These are phyloP conservation scores for Geotrichum cucujoidarum DNA, from an alignment of 1,139 yeast genomes.

Conservation along the genomic window DNA sequence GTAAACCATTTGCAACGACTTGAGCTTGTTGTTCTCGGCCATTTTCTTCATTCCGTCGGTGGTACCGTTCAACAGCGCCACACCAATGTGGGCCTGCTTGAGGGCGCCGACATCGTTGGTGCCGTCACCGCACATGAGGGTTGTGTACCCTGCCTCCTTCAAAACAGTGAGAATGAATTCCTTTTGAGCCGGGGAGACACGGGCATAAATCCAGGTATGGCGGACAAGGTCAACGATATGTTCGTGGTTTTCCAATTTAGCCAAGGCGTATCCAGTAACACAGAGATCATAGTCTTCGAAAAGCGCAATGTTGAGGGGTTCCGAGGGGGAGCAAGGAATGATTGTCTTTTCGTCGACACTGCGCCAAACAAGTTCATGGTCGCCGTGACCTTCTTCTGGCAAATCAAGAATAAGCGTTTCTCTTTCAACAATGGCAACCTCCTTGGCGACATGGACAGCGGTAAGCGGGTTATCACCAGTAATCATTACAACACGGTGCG, in stretches of 20 bases:
- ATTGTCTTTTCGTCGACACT: constrained; percentile 70
- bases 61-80: constrained; percentile 93
- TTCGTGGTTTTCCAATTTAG: constrained; percentile 47
- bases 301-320: constrained; percentile 51
- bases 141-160: constrained; percentile 84
- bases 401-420: constrained; percentile 84
- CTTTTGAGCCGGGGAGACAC: constrained; percentile 95
- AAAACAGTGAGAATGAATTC: constrained; percentile 81
- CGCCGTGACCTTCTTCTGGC: constrained; percentile 50
- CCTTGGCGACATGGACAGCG: constrained; percentile 95
- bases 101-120: constrained; percentile 99
- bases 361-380: constrained; percentile 73
- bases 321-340: constrained; percentile 62
- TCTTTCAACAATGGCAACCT: constrained; percentile 78
- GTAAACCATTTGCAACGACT: constrained; percentile 62
- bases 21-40: constrained; percentile 72
- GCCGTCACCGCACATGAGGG: constrained; percentile 99
- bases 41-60: constrained; percentile 89
- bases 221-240: constrained; percentile 70
- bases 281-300: constrained; percentile 78
- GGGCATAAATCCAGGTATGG: constrained; percentile 95
- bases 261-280: constrained; percentile 87
- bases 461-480: constrained; percentile 99
- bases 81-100: constrained; percentile 97
- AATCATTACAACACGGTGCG: constrained; percentile 91